Percentiles rank a stretch among this genome's conserved stretches.
Conservation (phyloP, 305 asterid species). For the Fraxinus paxiana region DNA sequence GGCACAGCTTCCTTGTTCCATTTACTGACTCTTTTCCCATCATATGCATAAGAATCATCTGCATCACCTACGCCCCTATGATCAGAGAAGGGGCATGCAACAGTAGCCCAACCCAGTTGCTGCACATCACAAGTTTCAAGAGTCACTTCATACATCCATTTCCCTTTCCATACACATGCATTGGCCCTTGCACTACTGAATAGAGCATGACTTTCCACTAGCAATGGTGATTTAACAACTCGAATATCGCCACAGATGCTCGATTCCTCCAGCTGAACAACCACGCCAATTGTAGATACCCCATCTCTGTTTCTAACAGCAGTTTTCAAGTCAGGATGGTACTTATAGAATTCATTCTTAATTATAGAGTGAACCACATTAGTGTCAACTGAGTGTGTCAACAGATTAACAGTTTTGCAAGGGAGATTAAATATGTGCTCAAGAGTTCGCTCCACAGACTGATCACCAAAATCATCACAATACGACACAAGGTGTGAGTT, state of each 20-base stretch:
- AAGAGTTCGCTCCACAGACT: constrained; percentile 77
- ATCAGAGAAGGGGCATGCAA: constrained; percentile 78
- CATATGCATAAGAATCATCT: constrained; percentile 88
- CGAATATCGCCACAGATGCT: constrained; percentile 83
- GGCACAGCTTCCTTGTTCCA: constrained; percentile 76
- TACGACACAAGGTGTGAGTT: constrained; percentile 65
- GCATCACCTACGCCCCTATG: constrained; percentile 92
- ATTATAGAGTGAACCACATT: constrained; percentile 53
- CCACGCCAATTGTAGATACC: constrained; percentile 43
- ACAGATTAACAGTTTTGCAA: constrained; percentile 50
- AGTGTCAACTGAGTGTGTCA: constrained; percentile 49
- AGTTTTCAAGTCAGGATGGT: constrained; percentile 40
- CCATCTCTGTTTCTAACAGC: constrained; percentile 47
- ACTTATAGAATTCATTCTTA: constrained; percentile 50
- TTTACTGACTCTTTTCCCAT: constrained; percentile 80
- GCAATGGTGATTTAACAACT: constrained; percentile 54
- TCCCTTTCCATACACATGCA: constrained; percentile 92
- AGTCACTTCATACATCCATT: constrained; percentile 95
- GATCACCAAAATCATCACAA: constrained; percentile 83
- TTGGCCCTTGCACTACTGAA: constrained; percentile 85
- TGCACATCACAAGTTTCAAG: constrained; percentile 89
- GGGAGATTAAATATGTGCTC: constrained; percentile 87
- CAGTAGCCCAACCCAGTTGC: constrained; percentile 93
- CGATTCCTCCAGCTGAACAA: constrained; percentile 66
- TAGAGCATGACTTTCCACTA: constrained; percentile 77